Evolutionary conservation across 2,329 filamentous ascomycete genomes (phyloP), one percentile per base, ranked within the genome.

Genomic region (Scolecobasidium constrictum): DNA sequence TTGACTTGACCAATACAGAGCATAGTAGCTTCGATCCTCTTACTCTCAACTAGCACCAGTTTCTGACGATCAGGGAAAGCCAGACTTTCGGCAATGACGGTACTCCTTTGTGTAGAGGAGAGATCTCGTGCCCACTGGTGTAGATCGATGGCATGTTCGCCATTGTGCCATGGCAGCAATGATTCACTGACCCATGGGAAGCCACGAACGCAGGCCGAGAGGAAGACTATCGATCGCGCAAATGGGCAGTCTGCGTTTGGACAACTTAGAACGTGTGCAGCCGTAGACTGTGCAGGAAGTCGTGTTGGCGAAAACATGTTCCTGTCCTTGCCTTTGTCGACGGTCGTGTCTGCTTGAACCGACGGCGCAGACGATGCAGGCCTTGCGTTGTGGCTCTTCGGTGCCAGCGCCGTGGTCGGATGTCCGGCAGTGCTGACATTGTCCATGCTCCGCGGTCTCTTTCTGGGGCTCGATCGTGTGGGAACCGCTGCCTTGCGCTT

Each of bases 91-190:
- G 23, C 15, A 15, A 40, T 20, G 9, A 41, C 19, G 3, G 23
- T 17, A 23, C 37, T 31, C 19, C n/a, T 21, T 16, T 22, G 20
- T 9, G 15, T 20, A n/a, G 15, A 22, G 16, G 9, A 5, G 16
- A 18, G 18, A n/a, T 45, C 43, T 12, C 37, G 37, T 16, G 19
- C n/a, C 43, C 36, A 45, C 15, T 40, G 17, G 16, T 20, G 22
- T 11, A 45, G 38, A 18, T 34, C n/a, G 12, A 16, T 22, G n/a
- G 20, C 43, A 7, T 23, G 15, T 19, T 34, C 38, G 5, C 37
- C 19, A n/a, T 37, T 28, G 38, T 45, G 43, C 15, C 5, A 31
- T 19, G 3, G 15, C 9, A 45, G 26, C 4, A 45, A 21, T n/a
- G 20, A 19, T 9, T 40, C 37, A n/a, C 21, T 22, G 31, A 40